A percentile compares a stretch with the other conserved stretches of the same genome.
Conservation (phyloP, 2,329 filamentous ascomycete genomes). For the Fusarium kyushuense region DNA sequence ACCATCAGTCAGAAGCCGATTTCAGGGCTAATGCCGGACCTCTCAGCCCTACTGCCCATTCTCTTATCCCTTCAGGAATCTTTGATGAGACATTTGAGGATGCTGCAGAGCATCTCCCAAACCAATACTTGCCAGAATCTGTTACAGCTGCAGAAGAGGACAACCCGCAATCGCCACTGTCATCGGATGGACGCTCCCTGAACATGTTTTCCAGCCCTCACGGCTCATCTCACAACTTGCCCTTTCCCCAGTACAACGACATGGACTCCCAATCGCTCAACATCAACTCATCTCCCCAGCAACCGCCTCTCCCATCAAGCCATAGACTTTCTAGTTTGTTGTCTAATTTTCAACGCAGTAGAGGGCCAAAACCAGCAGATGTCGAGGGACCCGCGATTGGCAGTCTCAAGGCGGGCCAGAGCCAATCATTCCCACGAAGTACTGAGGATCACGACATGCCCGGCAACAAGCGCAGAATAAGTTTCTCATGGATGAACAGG, state of each 20-base stretch:
- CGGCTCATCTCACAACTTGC: conserved; percentile 69
- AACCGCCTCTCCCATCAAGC: conserved; percentile 49
- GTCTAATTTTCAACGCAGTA: conserved; percentile 71
- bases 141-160: conserved; percentile 54
- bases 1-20: conserved; percentile 70
- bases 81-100: conserved; percentile 71
- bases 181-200: conserved; percentile 65
- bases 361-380: conserved; percentile 68
- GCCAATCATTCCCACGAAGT: conserved; percentile 79
- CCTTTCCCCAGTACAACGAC: conserved; percentile 65
- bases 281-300: conserved; percentile 56
- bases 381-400: conserved; percentile 71
- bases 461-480: conserved; percentile 68
- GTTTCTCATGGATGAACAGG: conserved; percentile 71
- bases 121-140: conserved; percentile 49
- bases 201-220: conserved; percentile 72
- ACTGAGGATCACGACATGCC: conserved; percentile 67
- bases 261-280: conserved; percentile 60
- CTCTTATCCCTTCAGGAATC: conserved; percentile 76
- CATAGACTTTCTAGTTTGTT: conserved; percentile 64
- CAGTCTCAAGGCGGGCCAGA: conserved; percentile 76
- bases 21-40: conserved; percentile 73
- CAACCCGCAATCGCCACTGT: conserved; percentile 70
- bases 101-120: conserved; percentile 61
- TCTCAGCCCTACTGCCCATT: conserved; percentile 81